Percentiles rank a stretch among this genome's conserved stretches.
These are phyloP conservation scores for Jackrogersella multiformis DNA, from an alignment of 495 filamentous ascomycete genomes.

Conservation along the genomic window DNA sequence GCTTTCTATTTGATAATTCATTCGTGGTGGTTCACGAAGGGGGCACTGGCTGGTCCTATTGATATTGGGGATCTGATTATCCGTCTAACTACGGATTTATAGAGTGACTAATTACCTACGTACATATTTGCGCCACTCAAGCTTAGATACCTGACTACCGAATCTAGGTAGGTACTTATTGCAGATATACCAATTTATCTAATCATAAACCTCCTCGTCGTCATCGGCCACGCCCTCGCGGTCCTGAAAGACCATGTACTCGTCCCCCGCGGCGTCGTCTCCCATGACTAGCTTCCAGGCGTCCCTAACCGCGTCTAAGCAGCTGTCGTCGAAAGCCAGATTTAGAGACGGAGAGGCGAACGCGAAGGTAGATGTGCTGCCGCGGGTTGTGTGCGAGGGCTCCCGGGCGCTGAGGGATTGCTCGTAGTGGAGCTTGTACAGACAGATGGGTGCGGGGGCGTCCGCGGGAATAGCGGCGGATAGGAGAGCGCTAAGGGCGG, in stretches of 20 bases:
- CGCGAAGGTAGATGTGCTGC: constrained; percentile 43
- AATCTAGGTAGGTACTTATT: too few relatives aligned
- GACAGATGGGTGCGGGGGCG: constrained; percentile 42
- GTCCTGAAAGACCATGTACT: constrained; percentile 74
- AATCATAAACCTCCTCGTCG: constrained; percentile 52
- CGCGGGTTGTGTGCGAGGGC: constrained; percentile 39
- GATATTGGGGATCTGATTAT: background rate
- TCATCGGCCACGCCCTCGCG: constrained; percentile 60
- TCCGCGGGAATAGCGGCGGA: constrained; percentile 46
- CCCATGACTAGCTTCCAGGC: constrained; percentile 72
- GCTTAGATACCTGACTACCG: too few relatives aligned
- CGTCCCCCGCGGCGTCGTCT: constrained; percentile 53
- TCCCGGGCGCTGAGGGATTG: constrained; percentile 29
- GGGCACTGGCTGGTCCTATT: too few relatives aligned
- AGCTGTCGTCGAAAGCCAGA: constrained; percentile 74
- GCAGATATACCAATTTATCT: too few relatives aligned
- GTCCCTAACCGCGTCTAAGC: constrained; percentile 66
- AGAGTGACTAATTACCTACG: background rate
- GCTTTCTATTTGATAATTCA: too few relatives aligned
- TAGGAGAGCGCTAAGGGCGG: constrained; percentile 66
- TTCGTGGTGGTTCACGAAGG: too few relatives aligned
- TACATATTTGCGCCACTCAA: background rate
- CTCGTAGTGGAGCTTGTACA: constrained; percentile 36
- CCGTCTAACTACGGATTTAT: background rate
- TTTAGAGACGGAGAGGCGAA: constrained; percentile 67